Evolutionary conservation across 176 grass and related monocot species (phyloP).

Genomic region (Zea luxurians): DNA sequence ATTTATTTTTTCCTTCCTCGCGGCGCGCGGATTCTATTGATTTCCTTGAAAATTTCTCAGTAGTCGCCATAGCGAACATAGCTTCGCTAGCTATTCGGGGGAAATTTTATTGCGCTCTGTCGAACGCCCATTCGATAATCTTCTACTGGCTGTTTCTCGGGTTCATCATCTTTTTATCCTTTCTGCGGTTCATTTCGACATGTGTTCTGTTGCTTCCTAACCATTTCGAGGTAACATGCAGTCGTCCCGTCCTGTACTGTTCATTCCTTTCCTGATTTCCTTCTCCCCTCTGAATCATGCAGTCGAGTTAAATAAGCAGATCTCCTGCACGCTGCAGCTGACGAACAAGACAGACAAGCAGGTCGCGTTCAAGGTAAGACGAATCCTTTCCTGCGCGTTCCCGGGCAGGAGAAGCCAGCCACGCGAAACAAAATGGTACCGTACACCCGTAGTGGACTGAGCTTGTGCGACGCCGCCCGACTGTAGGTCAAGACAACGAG

Average conservation of each 20-base stretch:
- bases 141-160: not conserved
- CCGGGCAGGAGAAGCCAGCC: not conserved
- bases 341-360: slow-evolving; percentile 71
- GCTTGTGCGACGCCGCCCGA: not conserved
- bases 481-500: slow-evolving; percentile 92
- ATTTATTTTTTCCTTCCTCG: not conserved
- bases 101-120: not conserved
- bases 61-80: not conserved
- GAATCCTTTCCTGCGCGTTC: not conserved
- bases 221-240: not conserved
- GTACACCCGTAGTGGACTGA: not conserved
- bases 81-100: not conserved
- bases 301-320: slow-evolving; percentile 90
- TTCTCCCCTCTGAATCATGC: not conserved
- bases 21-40: not conserved
- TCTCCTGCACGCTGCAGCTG: slow-evolving; percentile 79
- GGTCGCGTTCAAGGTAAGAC: slow-evolving; percentile 76
- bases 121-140: slow-evolving; percentile 8
- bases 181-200: not conserved
- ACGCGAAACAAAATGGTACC: not conserved
- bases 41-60: not conserved
- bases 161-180: not conserved
- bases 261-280: not conserved
- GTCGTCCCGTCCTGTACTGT: not conserved
- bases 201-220: not conserved